These are phyloP conservation scores for Calocybe gangraenosa DNA, from an alignment of 768 basidiomycete genomes.

Conservation along the genomic window DNA sequence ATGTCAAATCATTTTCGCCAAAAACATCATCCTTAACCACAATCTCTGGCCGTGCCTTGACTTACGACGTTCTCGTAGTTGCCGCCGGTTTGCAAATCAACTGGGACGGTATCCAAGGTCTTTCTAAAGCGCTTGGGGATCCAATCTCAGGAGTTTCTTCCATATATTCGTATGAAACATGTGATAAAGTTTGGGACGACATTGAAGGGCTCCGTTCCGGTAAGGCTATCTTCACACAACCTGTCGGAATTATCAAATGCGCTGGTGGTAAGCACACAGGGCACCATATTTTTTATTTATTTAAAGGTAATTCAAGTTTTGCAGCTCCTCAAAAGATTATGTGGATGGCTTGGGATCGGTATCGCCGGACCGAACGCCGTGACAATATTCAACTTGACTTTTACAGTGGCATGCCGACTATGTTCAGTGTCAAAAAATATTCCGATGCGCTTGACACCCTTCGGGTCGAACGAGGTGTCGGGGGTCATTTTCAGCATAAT, in stretches of 20 bases:
- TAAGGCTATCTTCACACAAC: constrained; percentile 92
- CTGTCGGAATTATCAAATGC: constrained; percentile 89
- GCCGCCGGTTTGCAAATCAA: constrained; percentile 88
- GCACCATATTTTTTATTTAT: neutral
- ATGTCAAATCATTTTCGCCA: constrained; percentile 74
- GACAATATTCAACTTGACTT: constrained; percentile 67
- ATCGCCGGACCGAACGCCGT: constrained; percentile 52
- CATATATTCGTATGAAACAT: constrained; percentile 88
- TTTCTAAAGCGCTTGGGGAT: constrained; percentile 74
- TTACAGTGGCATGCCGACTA: constrained; percentile 87
- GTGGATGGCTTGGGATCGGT: constrained; percentile 96
- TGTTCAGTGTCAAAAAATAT: constrained; percentile 98
- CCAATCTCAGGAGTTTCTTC: constrained; percentile 79
- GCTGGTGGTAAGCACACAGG: constrained; percentile 66
- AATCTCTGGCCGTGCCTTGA: constrained; percentile 59
- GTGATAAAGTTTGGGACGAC: constrained; percentile 85
- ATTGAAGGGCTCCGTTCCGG: constrained; percentile 74
- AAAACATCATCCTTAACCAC: constrained; percentile 70
- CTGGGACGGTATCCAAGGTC: constrained; percentile 69
- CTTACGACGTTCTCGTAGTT: constrained; percentile 86
- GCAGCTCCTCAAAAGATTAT: constrained; percentile 87
- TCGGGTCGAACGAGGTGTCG: constrained; percentile 74
- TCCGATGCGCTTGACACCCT: constrained; percentile 80
- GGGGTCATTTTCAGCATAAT: constrained; percentile 80
- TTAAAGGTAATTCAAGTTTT: no score